Percentiles rank a stretch among this genome's conserved stretches.
Conservation (phyloP, 305 asterid genomes). For the Solanum aculeatissimum region DNA sequence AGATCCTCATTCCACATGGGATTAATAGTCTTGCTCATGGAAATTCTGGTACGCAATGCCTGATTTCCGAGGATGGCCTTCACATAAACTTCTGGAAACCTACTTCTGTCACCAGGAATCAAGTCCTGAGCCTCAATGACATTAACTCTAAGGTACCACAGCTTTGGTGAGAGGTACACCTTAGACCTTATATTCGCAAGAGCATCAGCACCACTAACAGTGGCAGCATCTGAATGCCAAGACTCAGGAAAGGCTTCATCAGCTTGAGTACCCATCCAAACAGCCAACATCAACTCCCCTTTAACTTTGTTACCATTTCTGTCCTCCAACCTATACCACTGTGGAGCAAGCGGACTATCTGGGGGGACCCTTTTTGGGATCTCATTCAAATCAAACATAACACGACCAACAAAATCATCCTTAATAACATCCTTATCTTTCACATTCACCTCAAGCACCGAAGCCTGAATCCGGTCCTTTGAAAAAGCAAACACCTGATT, state of each 20-base stretch:
- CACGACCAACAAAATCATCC: slow-evolving; percentile 37
- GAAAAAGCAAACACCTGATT: slow-evolving; percentile 59
- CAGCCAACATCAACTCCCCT: slow-evolving; percentile 27
- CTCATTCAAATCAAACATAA: slow-evolving; percentile 11
- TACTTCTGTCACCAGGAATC: slow-evolving; percentile 27
- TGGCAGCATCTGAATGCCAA: slow-evolving; percentile 15
- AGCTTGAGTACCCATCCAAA: slow-evolving; percentile 24
- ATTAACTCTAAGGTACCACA: slow-evolving; percentile 68
- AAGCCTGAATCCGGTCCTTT: slow-evolving; percentile 14
- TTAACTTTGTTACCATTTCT: slow-evolving; percentile 1
- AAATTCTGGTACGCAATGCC: slow-evolving; percentile 29
- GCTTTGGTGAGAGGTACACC: slow-evolving; percentile 58
- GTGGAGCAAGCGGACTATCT: slow-evolving; percentile 26
- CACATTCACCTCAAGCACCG: slow-evolving; percentile 14
- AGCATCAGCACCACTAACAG: neutral
- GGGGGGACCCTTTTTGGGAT: slow-evolving; percentile 23
- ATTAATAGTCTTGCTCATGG: slow-evolving; percentile 30
- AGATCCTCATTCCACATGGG: slow-evolving; percentile 37
- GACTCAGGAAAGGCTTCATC: slow-evolving; percentile 21
- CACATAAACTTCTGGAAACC: slow-evolving; percentile 45
- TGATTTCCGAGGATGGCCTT: slow-evolving; percentile 51
- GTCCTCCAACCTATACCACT: slow-evolving; percentile 22
- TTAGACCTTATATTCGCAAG: slow-evolving; percentile 53
- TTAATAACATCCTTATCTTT: slow-evolving; percentile 13
- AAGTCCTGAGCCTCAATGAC: slow-evolving; percentile 74